phyloP scores from a whole-genome alignment of 306 rosid genomes.

The Cyamopsis tetragonoloba region DNA sequence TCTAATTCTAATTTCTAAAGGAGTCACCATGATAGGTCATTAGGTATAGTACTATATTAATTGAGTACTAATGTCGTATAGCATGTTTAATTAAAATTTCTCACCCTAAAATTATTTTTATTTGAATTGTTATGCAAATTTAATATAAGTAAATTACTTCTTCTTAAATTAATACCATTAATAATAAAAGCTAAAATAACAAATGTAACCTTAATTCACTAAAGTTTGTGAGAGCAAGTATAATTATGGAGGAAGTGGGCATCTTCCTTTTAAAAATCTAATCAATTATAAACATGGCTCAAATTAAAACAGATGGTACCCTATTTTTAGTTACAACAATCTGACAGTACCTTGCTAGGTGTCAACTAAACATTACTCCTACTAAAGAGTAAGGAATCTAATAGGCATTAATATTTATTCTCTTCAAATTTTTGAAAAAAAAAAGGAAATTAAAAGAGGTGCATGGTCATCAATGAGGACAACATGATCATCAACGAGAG shows the following conservation, averaged over 20 bases:
- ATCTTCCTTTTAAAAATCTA: conserved; percentile 51
- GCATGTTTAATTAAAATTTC: no score
- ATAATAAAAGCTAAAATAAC: no score
- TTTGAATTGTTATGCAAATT: no score
- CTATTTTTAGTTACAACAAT: not conserved
- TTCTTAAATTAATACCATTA: no score
- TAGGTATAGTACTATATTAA: no score
- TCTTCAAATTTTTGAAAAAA: conserved; percentile 7
- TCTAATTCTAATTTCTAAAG: no score
- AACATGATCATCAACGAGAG: no score
- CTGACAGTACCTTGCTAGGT: conserved; percentile 14
- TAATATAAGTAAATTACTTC: no score
- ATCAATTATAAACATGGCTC: conserved; percentile 34
- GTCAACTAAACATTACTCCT: conserved; percentile 15
- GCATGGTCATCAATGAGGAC: not conserved
- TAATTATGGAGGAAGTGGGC: conserved; percentile 46
- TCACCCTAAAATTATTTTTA: no score
- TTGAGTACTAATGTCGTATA: no score
- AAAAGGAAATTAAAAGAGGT: not conserved
- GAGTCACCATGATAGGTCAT: conserved; percentile 23
- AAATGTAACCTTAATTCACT: conserved; percentile 29
- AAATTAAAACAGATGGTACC: conserved; percentile 22
- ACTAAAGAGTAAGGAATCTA: conserved; percentile 28
- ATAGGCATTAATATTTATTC: conserved; percentile 14
- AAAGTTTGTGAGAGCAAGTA: conserved; percentile 33